Evolutionary conservation across 305 asterid species (phyloP).

Genomic region (Fraxinus floribunda): DNA sequence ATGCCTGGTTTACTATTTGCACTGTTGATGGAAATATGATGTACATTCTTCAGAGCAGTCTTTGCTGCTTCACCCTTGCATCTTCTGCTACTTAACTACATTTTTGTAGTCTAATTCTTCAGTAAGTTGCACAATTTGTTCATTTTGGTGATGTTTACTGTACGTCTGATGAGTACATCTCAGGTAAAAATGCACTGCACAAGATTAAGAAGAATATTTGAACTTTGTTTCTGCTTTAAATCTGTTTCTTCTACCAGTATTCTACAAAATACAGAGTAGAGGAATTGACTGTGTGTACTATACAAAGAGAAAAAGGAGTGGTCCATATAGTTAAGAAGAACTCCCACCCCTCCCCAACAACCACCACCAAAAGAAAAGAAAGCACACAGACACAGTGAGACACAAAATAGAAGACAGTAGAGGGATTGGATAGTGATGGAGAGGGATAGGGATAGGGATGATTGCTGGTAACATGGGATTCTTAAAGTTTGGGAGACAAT

Average conservation of each 20-base stretch:
- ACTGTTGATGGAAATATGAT: background rate
- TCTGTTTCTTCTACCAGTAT: background rate
- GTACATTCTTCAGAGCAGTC: background rate
- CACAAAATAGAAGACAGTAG: slow-evolving; percentile 15
- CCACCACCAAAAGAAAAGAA: background rate
- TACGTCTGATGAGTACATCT: too few species aligned
- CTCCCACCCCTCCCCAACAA: background rate
- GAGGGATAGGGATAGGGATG: slow-evolving; percentile 31
- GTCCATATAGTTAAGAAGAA: background rate
- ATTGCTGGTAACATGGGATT: slow-evolving; percentile 61
- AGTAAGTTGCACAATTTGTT: background rate
- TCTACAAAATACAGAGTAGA: background rate
- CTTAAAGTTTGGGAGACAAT: slow-evolving; percentile 50
- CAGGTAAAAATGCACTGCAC: background rate
- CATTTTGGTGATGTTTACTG: background rate
- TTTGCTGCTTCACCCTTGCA: background rate
- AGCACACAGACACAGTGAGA: background rate
- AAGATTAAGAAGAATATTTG: background rate
- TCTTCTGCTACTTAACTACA: background rate
- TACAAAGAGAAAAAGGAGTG: background rate
- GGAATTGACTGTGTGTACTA: background rate
- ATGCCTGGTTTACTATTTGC: background rate
- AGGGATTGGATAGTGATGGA: slow-evolving; percentile 35
- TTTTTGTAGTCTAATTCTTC: background rate
- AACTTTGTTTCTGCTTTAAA: background rate